Evolutionary conservation across 129 eudicot species (phyloP).

Genomic region (Arctium lappa): DNA sequence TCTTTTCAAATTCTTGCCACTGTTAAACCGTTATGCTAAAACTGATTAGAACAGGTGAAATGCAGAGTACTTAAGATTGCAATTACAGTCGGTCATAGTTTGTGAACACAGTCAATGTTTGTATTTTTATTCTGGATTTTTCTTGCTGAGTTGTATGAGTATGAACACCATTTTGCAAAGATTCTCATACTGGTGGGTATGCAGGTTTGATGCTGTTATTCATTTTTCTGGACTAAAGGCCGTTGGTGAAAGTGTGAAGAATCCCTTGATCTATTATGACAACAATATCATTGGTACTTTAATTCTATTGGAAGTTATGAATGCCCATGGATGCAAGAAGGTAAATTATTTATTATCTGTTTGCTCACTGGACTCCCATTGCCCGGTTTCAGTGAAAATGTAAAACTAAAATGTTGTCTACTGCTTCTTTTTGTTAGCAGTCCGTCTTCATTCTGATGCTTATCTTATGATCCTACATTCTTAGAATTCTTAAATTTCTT

Average conservation of each 20-base stretch:
- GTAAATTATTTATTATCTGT: constrained; percentile 34
- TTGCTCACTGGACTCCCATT: background rate
- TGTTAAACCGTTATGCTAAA: too few relatives aligned
- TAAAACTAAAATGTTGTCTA: background rate
- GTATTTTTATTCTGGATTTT: background rate
- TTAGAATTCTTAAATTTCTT: background rate
- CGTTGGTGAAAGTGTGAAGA: constrained; percentile 94
- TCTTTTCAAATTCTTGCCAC: background rate
- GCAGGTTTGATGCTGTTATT: constrained; percentile 93
- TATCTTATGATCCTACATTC: background rate
- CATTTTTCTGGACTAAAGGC: constrained; percentile 97
- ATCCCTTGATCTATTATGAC: constrained; percentile 78
- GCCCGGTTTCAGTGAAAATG: background rate
- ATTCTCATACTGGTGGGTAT: constrained; percentile 11
- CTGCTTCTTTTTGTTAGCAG: background rate
- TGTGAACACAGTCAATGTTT: background rate
- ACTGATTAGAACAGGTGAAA: background rate
- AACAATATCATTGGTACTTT: constrained; percentile 83
- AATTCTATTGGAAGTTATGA: constrained; percentile 82
- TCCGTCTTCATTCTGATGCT: background rate
- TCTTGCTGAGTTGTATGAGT: background rate
- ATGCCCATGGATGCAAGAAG: constrained; percentile 87
- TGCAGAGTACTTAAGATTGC: background rate
- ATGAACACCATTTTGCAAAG: background rate
- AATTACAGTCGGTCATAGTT: background rate